Conservation (phyloP, 2,329 filamentous ascomycete genomes). For the Cladosporium sp. region DNA sequence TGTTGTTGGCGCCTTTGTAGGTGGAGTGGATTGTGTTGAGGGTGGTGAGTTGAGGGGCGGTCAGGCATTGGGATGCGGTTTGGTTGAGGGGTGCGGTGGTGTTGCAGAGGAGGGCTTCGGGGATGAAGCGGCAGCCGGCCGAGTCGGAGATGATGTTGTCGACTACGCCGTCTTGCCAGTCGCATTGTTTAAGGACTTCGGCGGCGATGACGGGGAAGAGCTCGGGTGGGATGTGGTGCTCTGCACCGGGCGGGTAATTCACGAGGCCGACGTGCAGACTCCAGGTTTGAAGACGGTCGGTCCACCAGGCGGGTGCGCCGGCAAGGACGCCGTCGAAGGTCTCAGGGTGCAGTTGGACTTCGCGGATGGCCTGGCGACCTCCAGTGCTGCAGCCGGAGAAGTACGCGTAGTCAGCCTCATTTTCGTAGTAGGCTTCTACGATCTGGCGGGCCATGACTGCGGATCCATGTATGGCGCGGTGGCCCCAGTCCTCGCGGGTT, state of each 20-base stretch:
- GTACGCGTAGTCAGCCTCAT: conserved; percentile 45
- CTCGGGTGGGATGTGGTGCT: conserved; percentile 41
- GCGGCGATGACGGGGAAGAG: conserved; percentile 44
- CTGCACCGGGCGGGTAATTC: conserved; percentile 44
- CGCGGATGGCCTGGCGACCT: conserved; percentile 54
- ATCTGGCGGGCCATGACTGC: conserved; percentile 47
- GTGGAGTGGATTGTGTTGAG: conserved; percentile 42
- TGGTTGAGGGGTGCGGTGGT: conserved; percentile 21
- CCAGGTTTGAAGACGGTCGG: conserved; percentile 43
- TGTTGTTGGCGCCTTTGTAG: conserved; percentile 38
- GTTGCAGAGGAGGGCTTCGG: conserved; percentile 38
- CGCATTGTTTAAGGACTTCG: conserved; percentile 49
- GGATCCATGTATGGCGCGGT: conserved; percentile 45
- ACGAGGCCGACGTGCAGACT: conserved; percentile 43
- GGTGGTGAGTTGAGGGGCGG: conserved; percentile 39
- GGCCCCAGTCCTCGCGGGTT: conserved; percentile 36
- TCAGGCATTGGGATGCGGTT: conserved; percentile 39
- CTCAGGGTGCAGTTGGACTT: conserved; percentile 49
- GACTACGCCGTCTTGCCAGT: conserved; percentile 45
- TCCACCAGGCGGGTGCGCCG: conserved; percentile 51
- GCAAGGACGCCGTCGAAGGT: conserved; percentile 57
- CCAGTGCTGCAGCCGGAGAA: conserved; percentile 58
- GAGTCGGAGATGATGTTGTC: conserved; percentile 51
- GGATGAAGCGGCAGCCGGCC: conserved; percentile 42
- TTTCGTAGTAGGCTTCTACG: conserved; percentile 46